phyloP scores from a whole-genome alignment of 495 filamentous ascomycete species.

The Xanthoparmelia taractica region DNA sequence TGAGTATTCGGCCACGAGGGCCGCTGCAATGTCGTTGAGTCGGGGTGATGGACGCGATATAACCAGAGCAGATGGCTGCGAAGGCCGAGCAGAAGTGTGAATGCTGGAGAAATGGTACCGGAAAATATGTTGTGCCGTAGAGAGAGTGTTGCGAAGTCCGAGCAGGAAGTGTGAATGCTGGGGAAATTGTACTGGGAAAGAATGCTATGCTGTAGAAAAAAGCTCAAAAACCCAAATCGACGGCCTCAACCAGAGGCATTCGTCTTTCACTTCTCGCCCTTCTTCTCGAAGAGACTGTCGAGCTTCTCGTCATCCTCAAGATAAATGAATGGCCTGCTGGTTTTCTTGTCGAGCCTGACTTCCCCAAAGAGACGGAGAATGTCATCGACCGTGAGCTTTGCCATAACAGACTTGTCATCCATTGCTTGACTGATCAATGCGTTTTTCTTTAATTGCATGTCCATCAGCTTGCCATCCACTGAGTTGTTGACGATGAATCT shows the following conservation, averaged over 20 bases:
- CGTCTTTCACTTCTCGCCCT: no score
- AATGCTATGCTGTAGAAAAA: neutral
- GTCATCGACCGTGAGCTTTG: slow-evolving; percentile 15
- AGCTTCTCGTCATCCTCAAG: slow-evolving; percentile 24
- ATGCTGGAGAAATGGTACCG: neutral
- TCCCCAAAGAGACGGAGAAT: slow-evolving; percentile 21
- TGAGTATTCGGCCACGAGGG: slow-evolving; percentile 1
- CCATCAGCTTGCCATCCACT: slow-evolving; percentile 46
- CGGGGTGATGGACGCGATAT: neutral
- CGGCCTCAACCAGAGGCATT: no score
- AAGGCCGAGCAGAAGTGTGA: neutral
- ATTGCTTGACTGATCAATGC: slow-evolving; percentile 29
- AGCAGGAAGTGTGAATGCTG: neutral
- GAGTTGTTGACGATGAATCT: slow-evolving; percentile 44
- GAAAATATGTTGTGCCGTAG: neutral
- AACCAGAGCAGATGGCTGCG: neutral
- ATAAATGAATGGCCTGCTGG: slow-evolving; percentile 11
- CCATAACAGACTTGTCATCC: slow-evolving; percentile 15
- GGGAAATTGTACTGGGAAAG: neutral
- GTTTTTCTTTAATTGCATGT: slow-evolving; percentile 31
- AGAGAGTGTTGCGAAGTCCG: no score
- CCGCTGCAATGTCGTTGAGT: slow-evolving; percentile 5
- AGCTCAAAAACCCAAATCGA: no score
- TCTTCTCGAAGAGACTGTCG: no score
- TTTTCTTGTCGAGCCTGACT: slow-evolving; percentile 9